Evolutionary conservation across 345 rosid species (phyloP), one percentile per base, ranked within the genome.

Genomic region (Lumnitzera littorea): DNA sequence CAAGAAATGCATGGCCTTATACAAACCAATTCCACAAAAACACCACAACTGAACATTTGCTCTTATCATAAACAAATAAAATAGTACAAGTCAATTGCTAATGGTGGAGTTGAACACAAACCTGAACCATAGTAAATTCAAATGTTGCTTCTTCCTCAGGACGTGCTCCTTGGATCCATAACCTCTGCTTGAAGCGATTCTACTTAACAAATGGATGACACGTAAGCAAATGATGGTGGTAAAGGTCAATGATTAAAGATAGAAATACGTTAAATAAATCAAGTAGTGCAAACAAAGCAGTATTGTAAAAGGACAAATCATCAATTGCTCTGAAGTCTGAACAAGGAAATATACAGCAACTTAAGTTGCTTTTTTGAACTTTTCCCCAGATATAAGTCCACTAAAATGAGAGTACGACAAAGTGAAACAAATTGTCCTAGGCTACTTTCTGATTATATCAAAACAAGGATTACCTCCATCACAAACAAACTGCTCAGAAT

Each of bases 81-180:
- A 55, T 25, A 43, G 14, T 12, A 46, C 24, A 13, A 62, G 12
- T 15, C 23, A 14, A 7, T 15, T 46, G 20, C 31, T 27, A 46
- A 9, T 41, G n/a, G 31, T 12, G 70, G 46, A 11, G 67, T 17
- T 64, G 49, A 27, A 43, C 36, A 12, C 65, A 62, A 54, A 89
- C 96, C 96, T 89, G 96, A 70, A 82, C 73, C 96, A 87, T 76
- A 55, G 98, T 92, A 66, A 89, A 85, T 70, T 89, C 88, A 67
- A 92, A 89, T 72, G 77, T 76, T 77, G 76, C 96, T 78, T 92
- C 96, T 74, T 89, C 98, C 46, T 84, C 95, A 0, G 98, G 94
- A 46, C 96, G 84, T 60, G 69, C 81, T 71, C 98, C 98, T 58
- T 67, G 82, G 55, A 89, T 68, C 98, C 98, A 92, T 64, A 92